Evolutionary conservation across 345 rosid genomes (phyloP), one percentile per base, ranked within the genome.

Genomic region (Aquilaria malaccensis): DNA sequence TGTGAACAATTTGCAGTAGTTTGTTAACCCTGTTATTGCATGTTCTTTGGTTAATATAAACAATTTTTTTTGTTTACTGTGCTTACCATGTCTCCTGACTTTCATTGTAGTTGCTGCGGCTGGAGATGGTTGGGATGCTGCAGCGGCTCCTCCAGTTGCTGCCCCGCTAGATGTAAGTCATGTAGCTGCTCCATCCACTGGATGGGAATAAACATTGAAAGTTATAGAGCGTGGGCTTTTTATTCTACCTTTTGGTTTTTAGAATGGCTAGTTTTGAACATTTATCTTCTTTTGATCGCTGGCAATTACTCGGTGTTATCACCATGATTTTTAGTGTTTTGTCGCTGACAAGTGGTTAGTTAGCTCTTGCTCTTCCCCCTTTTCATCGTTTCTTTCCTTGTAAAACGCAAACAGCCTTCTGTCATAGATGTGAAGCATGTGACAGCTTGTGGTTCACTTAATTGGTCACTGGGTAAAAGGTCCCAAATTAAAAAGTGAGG

Each of bases 111-210:
- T 32, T 33, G 31, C 71, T 13, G 59, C 37, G 32, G 52, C 69
- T 31, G 58, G 58, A 0, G 81, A 68, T 33, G 87, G 78, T 33
- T 87, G 92, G 97, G 92, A 85, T 13, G 32, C 71, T 0, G 72
- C 74, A 0, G 76, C 41, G 15, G 70, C 81, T 6, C 75, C 80
- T 2, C 61, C 82, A 50, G 55, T 10, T 30, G 33, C 55, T 45
- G 50, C 43, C 43, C 43, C n/a, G 22, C 22, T 22, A 22, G 22
- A 22, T 22, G 22, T 22, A 0, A 0, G 9, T 0, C 62, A 66
- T 12, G 56, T 13, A 0, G 10, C 56, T 1, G 67, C 47, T 5
- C 67, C 76, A 11, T 13, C 76, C 12, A 55, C 77, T 3, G 67
- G 67, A 11, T 89, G 91, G 94, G 87, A 81, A 0, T 77, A 50